phyloP scores from a whole-genome alignment of 169 alveolate species.

The Plasmodium coatneyi region DNA sequence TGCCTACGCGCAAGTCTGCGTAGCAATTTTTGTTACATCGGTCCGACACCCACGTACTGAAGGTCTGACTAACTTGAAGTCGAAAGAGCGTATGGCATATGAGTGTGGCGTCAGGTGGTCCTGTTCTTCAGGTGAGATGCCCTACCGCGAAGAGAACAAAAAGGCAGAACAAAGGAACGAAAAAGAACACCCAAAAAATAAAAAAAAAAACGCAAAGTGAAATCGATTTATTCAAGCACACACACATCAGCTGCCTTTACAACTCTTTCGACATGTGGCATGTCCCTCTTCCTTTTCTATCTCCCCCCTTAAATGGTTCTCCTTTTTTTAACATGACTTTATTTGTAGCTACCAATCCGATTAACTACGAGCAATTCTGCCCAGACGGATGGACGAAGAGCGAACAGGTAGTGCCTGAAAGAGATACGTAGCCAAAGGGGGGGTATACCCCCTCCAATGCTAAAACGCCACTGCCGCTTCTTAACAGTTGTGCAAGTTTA shows the following conservation, averaged over 20 bases:
- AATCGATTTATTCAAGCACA: not conserved
- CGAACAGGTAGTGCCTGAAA: not conserved
- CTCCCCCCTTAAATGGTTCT: not conserved
- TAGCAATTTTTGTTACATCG: not conserved
- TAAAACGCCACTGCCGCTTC: not conserved
- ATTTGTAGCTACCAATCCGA: not conserved
- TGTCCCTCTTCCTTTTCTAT: not conserved
- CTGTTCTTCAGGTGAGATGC: slow-evolving; percentile 26
- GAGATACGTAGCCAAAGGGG: not conserved
- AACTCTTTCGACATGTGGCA: not conserved
- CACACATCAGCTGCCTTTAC: not conserved
- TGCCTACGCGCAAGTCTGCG: not conserved
- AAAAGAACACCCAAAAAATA: not conserved
- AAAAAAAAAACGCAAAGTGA: not conserved
- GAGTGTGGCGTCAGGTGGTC: slow-evolving; percentile 63
- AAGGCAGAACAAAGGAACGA: not conserved
- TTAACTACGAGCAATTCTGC: slow-evolving; percentile 41
- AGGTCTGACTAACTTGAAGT: slow-evolving; percentile 1
- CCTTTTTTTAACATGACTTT: not conserved
- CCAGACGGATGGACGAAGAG: slow-evolving; percentile 59
- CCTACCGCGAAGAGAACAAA: not conserved
- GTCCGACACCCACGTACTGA: not conserved
- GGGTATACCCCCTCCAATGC: not conserved
- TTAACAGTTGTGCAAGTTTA: not conserved
- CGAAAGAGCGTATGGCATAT: slow-evolving; percentile 38